Base-by-base conservation (phyloP, 495 filamentous ascomycete genomes). In the Xylaria venustula region DNA sequence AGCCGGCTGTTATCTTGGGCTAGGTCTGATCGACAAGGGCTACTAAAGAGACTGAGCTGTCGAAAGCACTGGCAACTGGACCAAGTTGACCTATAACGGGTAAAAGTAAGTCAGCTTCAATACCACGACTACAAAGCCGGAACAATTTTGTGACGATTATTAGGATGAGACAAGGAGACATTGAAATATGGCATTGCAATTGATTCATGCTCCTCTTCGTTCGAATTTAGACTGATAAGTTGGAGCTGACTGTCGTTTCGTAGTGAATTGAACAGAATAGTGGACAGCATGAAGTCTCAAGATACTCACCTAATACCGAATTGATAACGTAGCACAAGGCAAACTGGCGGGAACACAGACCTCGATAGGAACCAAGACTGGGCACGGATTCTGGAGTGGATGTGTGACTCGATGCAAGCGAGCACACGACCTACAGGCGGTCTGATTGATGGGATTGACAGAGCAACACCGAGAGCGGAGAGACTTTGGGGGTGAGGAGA, bases 381-480 rank as follows among this genome's bases (percentile, higher is more conserved):
- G 11, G 30, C 12, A 30, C n/a, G 41, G 26, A 49, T 50, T 7
- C 8, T 19, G 32, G 46, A 23, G 20, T 17, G 7, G 9, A 37
- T 26, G 36, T 28, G 46, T 30, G 56, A 50, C 30, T 50, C 32
- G 56, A 41, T 50, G 36, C 32, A 26, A 50, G 46, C 34, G 34
- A 55, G 36, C 34, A 58, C 56, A 41, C 25, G 22, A 30, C 41
- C 32, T 26, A 12, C 14, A 34, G 25, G 14, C 37, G 28, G 30
- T 25, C 40, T 22, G 14, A 47, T 36, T 37, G 42, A 28, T 46
- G 52, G 2, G 3, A 41, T 12, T 23, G 20, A 45, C 42, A 36
- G 54, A 32, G 47, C 40, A 45, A 45, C 40, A 52, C 34, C 49
- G 37, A 52, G 36, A 44, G 47, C 57, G 57, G 57, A 60, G 57